Evolutionary conservation across 1,139 yeast species (phyloP).

Genomic region (Maudiozyma humilis): DNA sequence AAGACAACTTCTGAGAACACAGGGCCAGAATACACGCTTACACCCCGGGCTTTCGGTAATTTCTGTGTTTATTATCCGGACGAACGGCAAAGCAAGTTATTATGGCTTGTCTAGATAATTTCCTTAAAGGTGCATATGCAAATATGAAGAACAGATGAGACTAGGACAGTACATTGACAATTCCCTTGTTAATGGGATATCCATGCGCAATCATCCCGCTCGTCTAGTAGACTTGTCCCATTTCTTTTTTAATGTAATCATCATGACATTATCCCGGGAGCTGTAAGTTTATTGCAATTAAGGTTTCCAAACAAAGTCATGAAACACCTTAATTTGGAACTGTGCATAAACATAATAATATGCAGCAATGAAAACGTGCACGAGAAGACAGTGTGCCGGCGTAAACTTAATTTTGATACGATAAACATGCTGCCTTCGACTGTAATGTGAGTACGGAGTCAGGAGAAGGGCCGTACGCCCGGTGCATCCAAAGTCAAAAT

Average conservation of each 20-base stretch:
- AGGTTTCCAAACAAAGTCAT: neutral
- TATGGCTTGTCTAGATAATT: no score
- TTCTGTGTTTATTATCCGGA: no score
- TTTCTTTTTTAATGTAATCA: conserved; percentile 12
- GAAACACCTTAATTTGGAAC: neutral
- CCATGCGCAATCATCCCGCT: no score
- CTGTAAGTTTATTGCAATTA: neutral
- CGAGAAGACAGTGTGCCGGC: neutral
- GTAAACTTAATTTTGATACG: neutral
- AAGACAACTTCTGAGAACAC: no score
- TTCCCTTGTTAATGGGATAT: no score
- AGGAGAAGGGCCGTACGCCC: neutral
- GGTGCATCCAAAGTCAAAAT: neutral
- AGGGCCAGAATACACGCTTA: no score
- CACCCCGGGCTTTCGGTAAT: no score
- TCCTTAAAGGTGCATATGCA: no score
- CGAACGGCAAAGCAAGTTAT: no score
- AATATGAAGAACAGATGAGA: no score
- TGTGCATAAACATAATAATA: neutral
- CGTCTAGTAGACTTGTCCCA: no score
- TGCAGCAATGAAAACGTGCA: neutral
- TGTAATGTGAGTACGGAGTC: neutral
- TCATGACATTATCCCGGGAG: neutral
- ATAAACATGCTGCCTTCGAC: neutral
- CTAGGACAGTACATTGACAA: no score